These are phyloP conservation scores for Ustilago esculenta DNA, from an alignment of 1,284 basidiomycete species.

Conservation along the genomic window DNA sequence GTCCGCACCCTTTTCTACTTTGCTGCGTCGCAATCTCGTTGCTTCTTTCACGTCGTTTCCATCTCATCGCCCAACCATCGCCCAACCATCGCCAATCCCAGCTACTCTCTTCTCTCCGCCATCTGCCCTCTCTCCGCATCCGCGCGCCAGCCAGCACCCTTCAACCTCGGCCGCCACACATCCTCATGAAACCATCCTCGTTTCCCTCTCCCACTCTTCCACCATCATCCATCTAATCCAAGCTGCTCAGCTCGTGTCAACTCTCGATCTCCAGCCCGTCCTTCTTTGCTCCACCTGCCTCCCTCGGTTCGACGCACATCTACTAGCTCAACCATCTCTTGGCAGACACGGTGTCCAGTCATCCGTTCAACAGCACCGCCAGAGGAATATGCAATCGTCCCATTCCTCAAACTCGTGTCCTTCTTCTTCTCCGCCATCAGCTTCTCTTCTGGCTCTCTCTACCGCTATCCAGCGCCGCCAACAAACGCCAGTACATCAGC, in stretches of 20 bases:
- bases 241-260: too few relatives aligned
- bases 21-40: neutral
- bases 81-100: neutral
- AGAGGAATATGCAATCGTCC: slow-evolving; percentile 39
- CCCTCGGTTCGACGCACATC: too few relatives aligned
- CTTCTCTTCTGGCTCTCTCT: slow-evolving; percentile 7
- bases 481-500: slow-evolving; percentile 2
- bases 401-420: slow-evolving; percentile 10
- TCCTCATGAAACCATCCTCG: too few relatives aligned
- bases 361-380: neutral
- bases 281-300: too few relatives aligned
- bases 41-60: neutral
- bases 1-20: neutral
- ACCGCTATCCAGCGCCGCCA: neutral
- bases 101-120: too few relatives aligned
- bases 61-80: neutral
- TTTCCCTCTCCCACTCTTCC: too few relatives aligned
- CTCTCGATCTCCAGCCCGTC: neutral
- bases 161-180: too few relatives aligned
- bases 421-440: slow-evolving; percentile 6
- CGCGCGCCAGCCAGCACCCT: too few relatives aligned
- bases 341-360: neutral
- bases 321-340: too few relatives aligned
- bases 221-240: too few relatives aligned
- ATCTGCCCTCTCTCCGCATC: too few relatives aligned